These are phyloP conservation scores for Naegleria gruberi DNA, from an alignment of 208 protist genomes.

Conservation along the genomic window DNA sequence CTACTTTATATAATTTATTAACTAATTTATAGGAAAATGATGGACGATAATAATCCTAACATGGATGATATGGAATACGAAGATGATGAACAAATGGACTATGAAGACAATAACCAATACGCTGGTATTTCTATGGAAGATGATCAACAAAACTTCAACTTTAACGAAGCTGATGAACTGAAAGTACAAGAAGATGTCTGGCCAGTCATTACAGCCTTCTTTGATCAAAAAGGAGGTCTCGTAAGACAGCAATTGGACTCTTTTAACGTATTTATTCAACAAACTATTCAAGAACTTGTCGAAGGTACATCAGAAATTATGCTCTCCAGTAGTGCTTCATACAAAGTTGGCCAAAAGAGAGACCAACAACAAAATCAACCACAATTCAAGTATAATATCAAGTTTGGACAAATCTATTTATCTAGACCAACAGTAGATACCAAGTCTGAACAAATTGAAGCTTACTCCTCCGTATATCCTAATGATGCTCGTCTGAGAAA, in stretches of 20 bases:
- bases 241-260: constrained; percentile 98
- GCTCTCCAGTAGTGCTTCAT: constrained; percentile 16
- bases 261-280: constrained; percentile 91
- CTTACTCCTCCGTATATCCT: constrained; percentile 55
- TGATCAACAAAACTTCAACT: neutral
- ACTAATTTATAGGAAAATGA: neutral
- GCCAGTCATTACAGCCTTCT: constrained; percentile 93
- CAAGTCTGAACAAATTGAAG: neutral
- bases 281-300: constrained; percentile 70
- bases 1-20: no score
- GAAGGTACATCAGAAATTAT: constrained; percentile 51
- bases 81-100: neutral
- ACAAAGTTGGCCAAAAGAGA: neutral
- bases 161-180: constrained; percentile 39
- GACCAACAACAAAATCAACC: constrained; percentile 23
- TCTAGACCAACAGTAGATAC: constrained; percentile 21
- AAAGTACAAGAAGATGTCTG: constrained; percentile 84
- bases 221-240: constrained; percentile 86
- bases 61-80: neutral
- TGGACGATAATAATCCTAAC: neutral
- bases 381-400: constrained; percentile 31
- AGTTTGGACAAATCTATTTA: constrained; percentile 60
- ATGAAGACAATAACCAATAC: neutral
- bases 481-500: constrained; percentile 90
- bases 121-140: neutral